phyloP scores from a whole-genome alignment of 345 rosid species.

The Cardamine chenopodiifolia region DNA sequence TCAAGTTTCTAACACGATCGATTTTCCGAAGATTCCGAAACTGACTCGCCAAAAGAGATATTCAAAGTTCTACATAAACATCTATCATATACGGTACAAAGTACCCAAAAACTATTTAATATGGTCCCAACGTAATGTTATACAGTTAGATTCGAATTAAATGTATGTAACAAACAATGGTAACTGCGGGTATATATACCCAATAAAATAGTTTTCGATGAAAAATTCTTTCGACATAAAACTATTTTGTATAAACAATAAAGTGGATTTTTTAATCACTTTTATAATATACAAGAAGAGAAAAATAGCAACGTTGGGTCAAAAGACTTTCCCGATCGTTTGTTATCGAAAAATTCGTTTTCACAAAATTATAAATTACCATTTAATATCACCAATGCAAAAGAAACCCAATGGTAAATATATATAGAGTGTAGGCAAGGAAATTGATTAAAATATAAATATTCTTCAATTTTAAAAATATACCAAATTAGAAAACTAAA shows the following conservation, averaged over 20 bases:
- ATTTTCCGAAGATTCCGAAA: neutral
- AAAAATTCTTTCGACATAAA: neutral
- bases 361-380: neutral
- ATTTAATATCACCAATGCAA: neutral
- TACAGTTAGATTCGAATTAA: conserved; percentile 36
- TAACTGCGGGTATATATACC: conserved; percentile 25
- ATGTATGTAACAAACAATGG: conserved; percentile 40
- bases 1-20: neutral
- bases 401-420: neutral
- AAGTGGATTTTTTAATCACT: neutral
- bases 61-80: neutral
- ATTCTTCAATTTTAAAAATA: neutral
- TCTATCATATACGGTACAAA: conserved; percentile 18
- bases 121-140: conserved; percentile 35
- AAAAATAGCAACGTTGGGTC: neutral
- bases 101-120: neutral
- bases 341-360: neutral
- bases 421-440: neutral
- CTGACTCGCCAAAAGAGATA: neutral
- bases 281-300: neutral
- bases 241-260: neutral
- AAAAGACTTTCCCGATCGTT: neutral
- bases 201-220: conserved; percentile 6
- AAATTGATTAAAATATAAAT: neutral
- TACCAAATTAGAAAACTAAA: conserved; percentile 23